Evolutionary conservation across 768 basidiomycete species (phyloP), one percentile per base, ranked within the genome.

Genomic region (Leccinum variicolor): DNA sequence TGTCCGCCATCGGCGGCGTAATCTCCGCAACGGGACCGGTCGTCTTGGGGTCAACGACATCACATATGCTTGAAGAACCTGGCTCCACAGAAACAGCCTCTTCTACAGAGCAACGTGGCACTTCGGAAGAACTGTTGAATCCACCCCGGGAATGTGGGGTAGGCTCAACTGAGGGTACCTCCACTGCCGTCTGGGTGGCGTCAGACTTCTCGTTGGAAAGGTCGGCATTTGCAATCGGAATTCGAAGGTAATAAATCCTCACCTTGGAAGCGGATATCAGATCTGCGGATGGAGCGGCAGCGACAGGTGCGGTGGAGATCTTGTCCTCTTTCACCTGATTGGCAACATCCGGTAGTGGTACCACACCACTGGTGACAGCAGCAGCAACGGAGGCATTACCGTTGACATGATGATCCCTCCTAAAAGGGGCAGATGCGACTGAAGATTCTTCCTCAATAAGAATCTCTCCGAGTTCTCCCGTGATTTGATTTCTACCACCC

Each of bases 401-500:
- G 55, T 76, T 72, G n/a, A 61, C 55, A 50, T 68, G 74, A 57
- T 68, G 67, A 57, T 68, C 69, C 25, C 67, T 64, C 52, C 71
- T 63, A 4, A 73, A 71, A n/a, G 52, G 26, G 43, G 62, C 33
- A 36, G 53, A 26, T 45, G 56, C 50, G 57, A 53, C 9, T 56
- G 62, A 43, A 23, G 61, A 53, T n/a, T 76, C 77, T 62, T 81
- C 83, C 66, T 89, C 87, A 21, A 76, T 70, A 31, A 89, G 63
- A 15, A 84, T 74, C 66, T 90, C 89, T 10, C 89, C 89, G 81
- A 88, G 78, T 73, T 91, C 89, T 17, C 86, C 86, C 21, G 86
- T 72, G 53, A 74, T 76, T 13, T 71, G 72, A 25, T 69, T 63
- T 65, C 72, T 80, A 28, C 73, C 75, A 43, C 72, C 69, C 17